A percentile compares a stretch with the other conserved stretches of the same genome.
These are phyloP conservation scores for Trametes gibbosa DNA, from an alignment of 768 basidiomycete genomes.

Conservation along the genomic window DNA sequence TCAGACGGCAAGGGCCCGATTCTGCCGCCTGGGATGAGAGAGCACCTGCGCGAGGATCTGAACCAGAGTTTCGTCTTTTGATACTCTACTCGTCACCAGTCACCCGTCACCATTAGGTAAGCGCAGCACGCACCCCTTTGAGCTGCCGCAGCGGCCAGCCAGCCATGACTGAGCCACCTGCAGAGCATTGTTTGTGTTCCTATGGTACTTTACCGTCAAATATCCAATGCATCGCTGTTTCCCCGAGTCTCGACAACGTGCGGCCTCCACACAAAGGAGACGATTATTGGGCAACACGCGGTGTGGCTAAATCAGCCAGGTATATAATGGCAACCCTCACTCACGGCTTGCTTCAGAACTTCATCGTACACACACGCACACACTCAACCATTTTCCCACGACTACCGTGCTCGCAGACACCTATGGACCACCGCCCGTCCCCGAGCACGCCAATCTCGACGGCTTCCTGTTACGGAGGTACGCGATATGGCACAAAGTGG, in stretches of 20 bases:
- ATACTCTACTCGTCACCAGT: conserved; percentile 9
- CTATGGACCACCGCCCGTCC: too few relatives aligned
- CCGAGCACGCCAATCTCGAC: too few relatives aligned
- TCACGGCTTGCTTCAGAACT: too few relatives aligned
- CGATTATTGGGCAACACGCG: neutral
- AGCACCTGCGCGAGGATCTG: conserved; percentile 81
- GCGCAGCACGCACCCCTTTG: neutral
- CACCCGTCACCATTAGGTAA: neutral
- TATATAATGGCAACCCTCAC: too few relatives aligned
- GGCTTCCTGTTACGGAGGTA: too few relatives aligned
- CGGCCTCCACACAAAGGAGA: too few relatives aligned
- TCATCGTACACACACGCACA: neutral
- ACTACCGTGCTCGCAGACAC: too few relatives aligned
- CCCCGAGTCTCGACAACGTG: too few relatives aligned
- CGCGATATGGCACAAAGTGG: too few relatives aligned
- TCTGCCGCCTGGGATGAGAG: conserved; percentile 87
- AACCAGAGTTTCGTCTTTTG: conserved; percentile 84
- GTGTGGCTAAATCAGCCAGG: too few relatives aligned
- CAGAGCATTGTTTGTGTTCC: neutral
- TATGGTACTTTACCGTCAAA: neutral
- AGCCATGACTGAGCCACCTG: neutral
- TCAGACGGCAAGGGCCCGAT: conserved; percentile 56
- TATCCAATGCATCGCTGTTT: too few relatives aligned
- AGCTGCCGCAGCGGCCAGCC: neutral
- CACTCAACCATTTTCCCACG: neutral